phyloP scores from a whole-genome alignment of 2,329 filamentous ascomycete genomes.

The Nothophaeocryptopus gaeumannii region DNA sequence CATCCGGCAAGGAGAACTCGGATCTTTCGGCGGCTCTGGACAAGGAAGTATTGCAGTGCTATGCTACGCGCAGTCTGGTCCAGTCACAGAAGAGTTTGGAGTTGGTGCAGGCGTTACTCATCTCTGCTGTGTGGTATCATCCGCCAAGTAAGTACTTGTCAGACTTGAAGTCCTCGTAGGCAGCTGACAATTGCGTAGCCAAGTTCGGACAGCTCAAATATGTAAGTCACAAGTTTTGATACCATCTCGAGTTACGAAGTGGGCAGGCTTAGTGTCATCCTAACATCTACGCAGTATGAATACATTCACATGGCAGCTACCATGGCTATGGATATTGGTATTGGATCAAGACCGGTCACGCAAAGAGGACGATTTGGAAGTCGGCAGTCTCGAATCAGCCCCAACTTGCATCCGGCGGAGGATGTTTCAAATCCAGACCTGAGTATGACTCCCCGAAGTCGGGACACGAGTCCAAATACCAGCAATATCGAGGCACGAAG shows the following conservation, averaged over 20 bases:
- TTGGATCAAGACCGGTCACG: conserved; percentile 22
- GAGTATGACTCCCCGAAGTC: conserved; percentile 23
- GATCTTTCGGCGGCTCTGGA: conserved; percentile 45
- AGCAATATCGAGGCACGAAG: conserved; percentile 56
- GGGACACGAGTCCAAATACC: conserved; percentile 44
- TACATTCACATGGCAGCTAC: conserved; percentile 53
- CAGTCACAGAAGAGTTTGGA: conserved; percentile 53
- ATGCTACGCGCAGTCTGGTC: conserved; percentile 49
- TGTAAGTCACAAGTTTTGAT: background rate
- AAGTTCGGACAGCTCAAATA: conserved; percentile 36
- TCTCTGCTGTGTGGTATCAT: conserved; percentile 52
- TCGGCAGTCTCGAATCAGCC: conserved; percentile 3
- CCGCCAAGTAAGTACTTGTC: conserved; percentile 38
- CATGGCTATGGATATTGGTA: conserved; percentile 49
- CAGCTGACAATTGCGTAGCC: no score
- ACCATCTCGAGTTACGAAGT: background rate
- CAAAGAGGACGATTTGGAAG: background rate
- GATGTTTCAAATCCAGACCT: conserved; percentile 29
- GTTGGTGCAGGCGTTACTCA: conserved; percentile 49
- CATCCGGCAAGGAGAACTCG: conserved; percentile 56
- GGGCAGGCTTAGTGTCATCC: conserved; percentile 35
- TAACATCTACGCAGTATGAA: conserved; percentile 42
- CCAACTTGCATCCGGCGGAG: conserved; percentile 23
- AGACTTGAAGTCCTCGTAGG: no score
- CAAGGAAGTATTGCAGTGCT: conserved; percentile 49